A percentile compares a stretch with the other conserved stretches of the same genome.
Evolutionary conservation across 306 rosid species (phyloP).

Genomic region (Lithocarpus polystachyus): DNA sequence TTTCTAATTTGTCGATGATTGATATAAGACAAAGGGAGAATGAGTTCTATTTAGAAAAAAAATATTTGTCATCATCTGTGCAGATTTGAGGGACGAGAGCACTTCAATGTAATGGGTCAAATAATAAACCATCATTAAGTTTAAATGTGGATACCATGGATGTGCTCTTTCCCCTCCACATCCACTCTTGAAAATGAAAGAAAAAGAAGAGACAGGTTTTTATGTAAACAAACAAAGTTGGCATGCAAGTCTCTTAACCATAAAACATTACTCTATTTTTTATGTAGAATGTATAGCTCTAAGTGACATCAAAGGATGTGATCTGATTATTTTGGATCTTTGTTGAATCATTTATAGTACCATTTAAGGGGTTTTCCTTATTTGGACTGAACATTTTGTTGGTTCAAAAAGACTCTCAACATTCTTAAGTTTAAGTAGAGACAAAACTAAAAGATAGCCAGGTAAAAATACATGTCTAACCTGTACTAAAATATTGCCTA

Average conservation of each 20-base stretch:
- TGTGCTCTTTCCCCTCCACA: neutral
- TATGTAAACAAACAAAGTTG: neutral
- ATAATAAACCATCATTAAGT: neutral
- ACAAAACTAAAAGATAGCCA: too few relatives aligned
- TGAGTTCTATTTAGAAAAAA: slow-evolving; percentile 1
- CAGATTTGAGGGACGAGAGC: neutral
- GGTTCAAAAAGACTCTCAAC: too few relatives aligned
- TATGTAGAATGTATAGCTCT: neutral
- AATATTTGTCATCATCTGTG: neutral
- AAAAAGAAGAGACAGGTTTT: neutral
- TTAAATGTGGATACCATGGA: neutral
- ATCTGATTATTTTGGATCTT: neutral
- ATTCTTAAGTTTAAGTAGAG: too few relatives aligned
- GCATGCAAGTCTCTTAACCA: neutral
- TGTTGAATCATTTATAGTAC: neutral
- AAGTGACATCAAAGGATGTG: neutral
- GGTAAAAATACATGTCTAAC: too few relatives aligned
- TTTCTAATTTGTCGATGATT: neutral
- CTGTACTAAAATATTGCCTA: too few relatives aligned
- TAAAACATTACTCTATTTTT: neutral
- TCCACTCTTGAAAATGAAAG: neutral
- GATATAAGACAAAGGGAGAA: neutral
- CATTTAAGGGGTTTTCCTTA: rapidly evolving
- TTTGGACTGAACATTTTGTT: too few relatives aligned
- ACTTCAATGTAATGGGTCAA: neutral